Conservation (phyloP, 306 rosid species). For the Lablab purpureus region DNA sequence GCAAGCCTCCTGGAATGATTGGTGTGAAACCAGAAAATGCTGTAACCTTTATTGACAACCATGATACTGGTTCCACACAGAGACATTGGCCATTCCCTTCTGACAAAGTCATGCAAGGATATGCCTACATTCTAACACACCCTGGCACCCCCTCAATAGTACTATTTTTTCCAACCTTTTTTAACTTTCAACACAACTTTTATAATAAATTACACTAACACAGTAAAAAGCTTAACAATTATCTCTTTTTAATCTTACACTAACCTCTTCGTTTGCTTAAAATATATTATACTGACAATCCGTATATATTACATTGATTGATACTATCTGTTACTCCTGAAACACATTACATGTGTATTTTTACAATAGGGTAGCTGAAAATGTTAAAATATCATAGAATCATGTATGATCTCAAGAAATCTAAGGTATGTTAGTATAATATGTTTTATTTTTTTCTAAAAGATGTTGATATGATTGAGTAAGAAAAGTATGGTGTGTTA, state of each 20-base stretch:
- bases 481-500: background rate
- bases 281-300: background rate
- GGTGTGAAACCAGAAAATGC: conserved; percentile 78
- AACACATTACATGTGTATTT: too few relatives aligned
- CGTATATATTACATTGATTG: background rate
- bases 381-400: background rate
- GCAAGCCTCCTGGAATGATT: conserved; percentile 76
- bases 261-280: too few relatives aligned
- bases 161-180: conserved; percentile 34
- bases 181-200: background rate
- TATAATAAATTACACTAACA: background rate
- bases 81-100: conserved; percentile 67
- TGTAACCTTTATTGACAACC: conserved; percentile 81
- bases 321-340: too few relatives aligned
- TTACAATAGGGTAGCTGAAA: too few relatives aligned
- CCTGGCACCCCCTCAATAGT: conserved; percentile 82
- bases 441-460: background rate
- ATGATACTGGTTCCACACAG: conserved; percentile 83
- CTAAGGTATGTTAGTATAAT: background rate
- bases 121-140: conserved; percentile 86
- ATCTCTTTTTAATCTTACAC: background rate
- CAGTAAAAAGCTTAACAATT: background rate
- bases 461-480: background rate
- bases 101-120: conserved; percentile 77
- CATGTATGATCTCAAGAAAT: background rate